Evolutionary conservation across 192 early-diverging fungal species (phyloP).

Genomic region (Phlyctochytrium bullatum): DNA sequence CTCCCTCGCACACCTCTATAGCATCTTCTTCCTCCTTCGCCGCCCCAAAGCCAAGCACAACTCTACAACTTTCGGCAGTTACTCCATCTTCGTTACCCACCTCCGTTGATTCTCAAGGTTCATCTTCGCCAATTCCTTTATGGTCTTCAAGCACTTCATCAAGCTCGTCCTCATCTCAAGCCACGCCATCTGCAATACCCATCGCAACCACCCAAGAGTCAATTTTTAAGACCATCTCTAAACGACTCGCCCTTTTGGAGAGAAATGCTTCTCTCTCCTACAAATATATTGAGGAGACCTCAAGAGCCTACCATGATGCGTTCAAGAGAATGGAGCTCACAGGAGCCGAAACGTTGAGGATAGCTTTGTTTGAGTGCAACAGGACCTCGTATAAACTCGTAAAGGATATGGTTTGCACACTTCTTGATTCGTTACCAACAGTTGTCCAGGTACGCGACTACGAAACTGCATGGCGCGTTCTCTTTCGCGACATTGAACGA

Average conservation of each 20-base stretch:
- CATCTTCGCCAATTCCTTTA: too few species aligned
- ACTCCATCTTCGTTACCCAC: background rate
- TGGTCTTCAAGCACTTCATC: background rate
- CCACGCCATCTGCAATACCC: constrained; percentile 7
- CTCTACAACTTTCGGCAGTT: background rate
- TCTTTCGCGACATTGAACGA: constrained; percentile 24
- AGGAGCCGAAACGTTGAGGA: constrained; percentile 25
- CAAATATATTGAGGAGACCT: constrained; percentile 43
- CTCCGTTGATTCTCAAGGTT: background rate
- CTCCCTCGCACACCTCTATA: background rate
- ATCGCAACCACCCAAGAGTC: constrained; percentile 65
- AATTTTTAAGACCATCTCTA: constrained; percentile 90
- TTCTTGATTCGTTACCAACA: background rate
- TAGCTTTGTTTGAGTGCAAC: constrained; percentile 33
- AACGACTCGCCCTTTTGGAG: constrained; percentile 75
- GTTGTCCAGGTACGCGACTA: constrained; percentile 22
- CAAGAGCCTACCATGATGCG: constrained; percentile 35
- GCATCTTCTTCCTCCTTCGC: background rate
- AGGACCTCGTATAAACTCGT: constrained; percentile 30
- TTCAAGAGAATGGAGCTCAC: constrained; percentile 26
- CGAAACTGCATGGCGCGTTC: constrained; percentile 21
- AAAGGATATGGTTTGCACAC: constrained; percentile 32
- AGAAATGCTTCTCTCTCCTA: constrained; percentile 66
- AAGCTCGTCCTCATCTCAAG: background rate
- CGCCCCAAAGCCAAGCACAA: background rate